Base-by-base conservation (phyloP, 345 rosid genomes). In the Salix arbutifolia region DNA sequence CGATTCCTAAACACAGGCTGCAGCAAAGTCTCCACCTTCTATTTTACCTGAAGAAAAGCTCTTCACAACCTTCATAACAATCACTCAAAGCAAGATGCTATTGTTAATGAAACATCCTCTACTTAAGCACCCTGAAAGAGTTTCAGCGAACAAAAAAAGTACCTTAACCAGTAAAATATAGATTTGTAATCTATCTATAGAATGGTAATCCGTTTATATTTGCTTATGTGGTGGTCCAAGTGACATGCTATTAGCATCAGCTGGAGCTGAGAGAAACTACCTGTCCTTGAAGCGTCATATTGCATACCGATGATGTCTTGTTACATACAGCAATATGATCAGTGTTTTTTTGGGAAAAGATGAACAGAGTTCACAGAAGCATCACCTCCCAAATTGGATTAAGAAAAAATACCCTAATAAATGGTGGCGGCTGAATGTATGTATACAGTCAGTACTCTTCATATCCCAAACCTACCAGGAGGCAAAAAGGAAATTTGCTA, bases 201-300 rank as follows among this genome's bases (percentile, higher is more conserved):
- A 23, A 58, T 10, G 26, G 4, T 58, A n/a, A 56, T 56, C 61
- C 2, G 61, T 56, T 56, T 56, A 56, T 56, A n/a, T n/a, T 56
- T 56, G 28, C 64, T 23, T 58, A 23, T 23, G 28, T n/a, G 64
- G 64, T 58, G 26, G 64, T 58, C 64, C 21, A 53, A 35, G 26
- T 46, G n/a, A 28, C 28, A 58, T 8, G 23, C 25, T 58, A 58
- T 1, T 62, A 65, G 46, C 56, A 52, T 70, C 37, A 52, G 38
- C 62, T 53, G 17, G 31, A 79, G 53, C 65, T 58, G 23, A 35
- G 35, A 72, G 58, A 75, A 64, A 56, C 46, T 80, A 96, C 97
- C 98, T 94, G 99, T 77, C 98, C 99, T 85, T 92, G 97, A 79
- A 92, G 98, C 14, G 98, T 96, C 99, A 96, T 96, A 73, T 94